These are phyloP conservation scores for Fusarium solani-melongenae DNA, from an alignment of 2,329 filamentous ascomycete genomes.

Conservation along the genomic window DNA sequence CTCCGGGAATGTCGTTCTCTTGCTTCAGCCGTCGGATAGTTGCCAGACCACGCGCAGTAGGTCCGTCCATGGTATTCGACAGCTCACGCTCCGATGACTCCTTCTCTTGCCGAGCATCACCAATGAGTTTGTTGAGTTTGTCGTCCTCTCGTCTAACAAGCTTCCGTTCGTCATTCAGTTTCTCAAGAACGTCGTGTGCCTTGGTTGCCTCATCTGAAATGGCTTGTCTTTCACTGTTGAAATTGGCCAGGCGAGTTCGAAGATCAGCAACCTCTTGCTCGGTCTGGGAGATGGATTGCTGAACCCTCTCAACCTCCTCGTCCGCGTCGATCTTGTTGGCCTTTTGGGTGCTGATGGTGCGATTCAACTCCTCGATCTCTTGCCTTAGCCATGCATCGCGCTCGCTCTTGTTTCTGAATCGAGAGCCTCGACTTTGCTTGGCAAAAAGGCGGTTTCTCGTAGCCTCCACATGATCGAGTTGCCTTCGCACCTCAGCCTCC, in stretches of 20 bases:
- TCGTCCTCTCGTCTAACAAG: constrained; percentile 89
- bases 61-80: constrained; percentile 87
- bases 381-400: constrained; percentile 84
- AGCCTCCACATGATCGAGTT: constrained; percentile 81
- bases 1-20: constrained; percentile 82
- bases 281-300: constrained; percentile 75
- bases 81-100: constrained; percentile 82
- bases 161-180: constrained; percentile 86
- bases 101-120: constrained; percentile 80
- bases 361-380: constrained; percentile 83
- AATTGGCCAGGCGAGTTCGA: constrained; percentile 79
- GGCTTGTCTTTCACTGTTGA: constrained; percentile 77
- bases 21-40: constrained; percentile 85
- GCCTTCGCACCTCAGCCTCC: constrained; percentile 76
- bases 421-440: constrained; percentile 89
- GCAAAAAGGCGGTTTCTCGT: constrained; percentile 83
- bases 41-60: constrained; percentile 87
- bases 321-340: constrained; percentile 85
- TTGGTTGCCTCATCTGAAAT: constrained; percentile 79
- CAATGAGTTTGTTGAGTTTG: constrained; percentile 81
- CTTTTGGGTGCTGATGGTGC: constrained; percentile 81
- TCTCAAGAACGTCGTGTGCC: constrained; percentile 82
- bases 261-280: constrained; percentile 79
- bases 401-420: constrained; percentile 89
- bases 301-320: constrained; percentile 81